phyloP scores from a whole-genome alignment of 2,329 filamentous ascomycete genomes.

The Neofusicoccum ribis region DNA sequence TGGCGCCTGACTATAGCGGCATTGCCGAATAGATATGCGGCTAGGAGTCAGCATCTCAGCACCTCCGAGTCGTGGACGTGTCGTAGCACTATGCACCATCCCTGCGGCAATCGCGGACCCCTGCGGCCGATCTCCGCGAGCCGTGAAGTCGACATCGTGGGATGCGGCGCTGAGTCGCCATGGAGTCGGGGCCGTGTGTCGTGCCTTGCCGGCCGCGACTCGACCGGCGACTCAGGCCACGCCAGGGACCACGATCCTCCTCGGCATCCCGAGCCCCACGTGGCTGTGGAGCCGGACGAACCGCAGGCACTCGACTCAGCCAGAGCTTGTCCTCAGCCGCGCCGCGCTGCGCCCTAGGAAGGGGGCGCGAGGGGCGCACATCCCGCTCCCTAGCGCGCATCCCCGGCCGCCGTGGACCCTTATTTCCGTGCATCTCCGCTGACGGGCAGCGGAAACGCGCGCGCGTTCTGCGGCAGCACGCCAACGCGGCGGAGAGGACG shows the following conservation, averaged over 20 bases:
- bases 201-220: neutral
- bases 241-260: neutral
- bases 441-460: too few relatives aligned
- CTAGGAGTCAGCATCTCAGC: neutral
- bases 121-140: neutral
- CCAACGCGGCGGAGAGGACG: too few relatives aligned
- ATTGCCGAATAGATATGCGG: too few relatives aligned
- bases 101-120: slow-evolving; percentile 6
- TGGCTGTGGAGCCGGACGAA: neutral
- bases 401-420: too few relatives aligned
- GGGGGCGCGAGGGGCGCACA: too few relatives aligned
- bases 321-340: too few relatives aligned
- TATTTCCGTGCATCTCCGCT: too few relatives aligned
- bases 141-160: neutral
- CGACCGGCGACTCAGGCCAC: slow-evolving; percentile 1
- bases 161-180: neutral
- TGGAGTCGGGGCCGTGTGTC: neutral
- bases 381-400: too few relatives aligned
- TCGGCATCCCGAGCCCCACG: neutral
- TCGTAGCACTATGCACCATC: neutral
- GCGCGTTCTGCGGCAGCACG: too few relatives aligned
- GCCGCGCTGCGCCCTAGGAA: too few relatives aligned
- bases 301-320: too few relatives aligned
- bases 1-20: too few relatives aligned
- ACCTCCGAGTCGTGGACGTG: neutral